Evolutionary conservation across 225 moss, liverwort and hornwort species (phyloP), one percentile per base, ranked within the genome.

Genomic region (Rhytidiadelphus loreus): DNA sequence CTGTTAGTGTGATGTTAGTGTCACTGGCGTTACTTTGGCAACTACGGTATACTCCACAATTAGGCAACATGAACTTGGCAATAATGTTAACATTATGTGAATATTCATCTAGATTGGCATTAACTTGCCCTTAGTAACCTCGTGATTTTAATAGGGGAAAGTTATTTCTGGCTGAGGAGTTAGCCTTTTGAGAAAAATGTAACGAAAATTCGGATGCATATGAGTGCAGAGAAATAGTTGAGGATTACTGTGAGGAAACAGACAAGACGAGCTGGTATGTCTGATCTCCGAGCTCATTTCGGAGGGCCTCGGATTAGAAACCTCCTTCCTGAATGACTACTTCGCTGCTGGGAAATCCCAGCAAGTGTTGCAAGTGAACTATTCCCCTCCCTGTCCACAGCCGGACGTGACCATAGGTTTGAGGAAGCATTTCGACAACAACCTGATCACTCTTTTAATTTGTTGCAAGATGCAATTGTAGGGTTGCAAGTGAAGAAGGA

Each of bases 391-490:
- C 39, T 91, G 91, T 89, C 81, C 88, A 16, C 74, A 90, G 65
- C 85, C 88, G 41, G 88, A 88, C 66, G 58, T 88, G 68, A 88
- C 90, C 75, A 88, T 90, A 88, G 90, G 90, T 16, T 81, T 88
- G 65, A 85, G 85, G 81, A 90, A 88, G 81, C 88, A 90, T 60
- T 88, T 85, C 35, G 90, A 90, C 85, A 90, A 85, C 66, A 88
- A 88, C 39, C 16, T 88, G 35, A 88, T 90, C 81, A 90, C 90
- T 28, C 81, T 85, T 29, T 21, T n/a, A n/a, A n/a, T n/a, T n/a
- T 90, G 81, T 74, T 88, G 35, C 88, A 88, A 50, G 90, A 88
- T 81, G 55, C 83, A 6, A 60, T 44, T 75, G 68, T 88, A 37
- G 91, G 91, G 56, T 63, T 82, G 24, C 88, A 83, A 83, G 83